phyloP scores from a whole-genome alignment of 2,329 filamentous ascomycete genomes.

The Mollisiaceae sp. region DNA sequence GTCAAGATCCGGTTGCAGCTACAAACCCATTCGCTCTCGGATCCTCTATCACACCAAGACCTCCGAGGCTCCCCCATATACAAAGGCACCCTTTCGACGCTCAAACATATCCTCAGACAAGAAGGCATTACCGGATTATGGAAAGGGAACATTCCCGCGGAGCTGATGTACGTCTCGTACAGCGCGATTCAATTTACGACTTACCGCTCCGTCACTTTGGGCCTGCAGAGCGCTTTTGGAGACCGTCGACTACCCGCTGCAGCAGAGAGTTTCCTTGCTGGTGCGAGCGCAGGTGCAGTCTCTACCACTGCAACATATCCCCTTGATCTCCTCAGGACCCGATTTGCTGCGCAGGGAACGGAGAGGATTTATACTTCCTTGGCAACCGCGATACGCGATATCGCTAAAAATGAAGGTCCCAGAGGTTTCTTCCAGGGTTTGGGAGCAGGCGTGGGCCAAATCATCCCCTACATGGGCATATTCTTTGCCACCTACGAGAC shows the following conservation, averaged over 20 bases:
- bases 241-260: constrained; percentile 61
- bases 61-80: constrained; percentile 59
- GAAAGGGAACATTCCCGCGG: constrained; percentile 97
- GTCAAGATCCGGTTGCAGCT: constrained; percentile 98
- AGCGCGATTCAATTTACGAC: constrained; percentile 87
- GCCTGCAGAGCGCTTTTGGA: constrained; percentile 54
- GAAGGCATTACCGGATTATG: constrained; percentile 89
- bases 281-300: constrained; percentile 79
- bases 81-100: constrained; percentile 77
- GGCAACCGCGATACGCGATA: constrained; percentile 70
- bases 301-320: constrained; percentile 90
- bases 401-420: constrained; percentile 74
- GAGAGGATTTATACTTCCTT: constrained; percentile 81
- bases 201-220: constrained; percentile 76
- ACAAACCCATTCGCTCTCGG: constrained; percentile 78
- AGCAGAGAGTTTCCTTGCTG: constrained; percentile 82
- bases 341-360: constrained; percentile 92
- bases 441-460: constrained; percentile 80
- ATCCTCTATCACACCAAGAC: constrained; percentile 64
- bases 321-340: constrained; percentile 87
- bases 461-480: constrained; percentile 94
- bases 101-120: constrained; percentile 75
- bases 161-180: constrained; percentile 92
- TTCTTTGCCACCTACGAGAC: constrained; percentile 93
- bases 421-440: constrained; percentile 88